A percentile compares a stretch with the other conserved stretches of the same genome.
phyloP scores from a whole-genome alignment of 352 stramenopile genomes.

The Phytopythium delawarense region DNA sequence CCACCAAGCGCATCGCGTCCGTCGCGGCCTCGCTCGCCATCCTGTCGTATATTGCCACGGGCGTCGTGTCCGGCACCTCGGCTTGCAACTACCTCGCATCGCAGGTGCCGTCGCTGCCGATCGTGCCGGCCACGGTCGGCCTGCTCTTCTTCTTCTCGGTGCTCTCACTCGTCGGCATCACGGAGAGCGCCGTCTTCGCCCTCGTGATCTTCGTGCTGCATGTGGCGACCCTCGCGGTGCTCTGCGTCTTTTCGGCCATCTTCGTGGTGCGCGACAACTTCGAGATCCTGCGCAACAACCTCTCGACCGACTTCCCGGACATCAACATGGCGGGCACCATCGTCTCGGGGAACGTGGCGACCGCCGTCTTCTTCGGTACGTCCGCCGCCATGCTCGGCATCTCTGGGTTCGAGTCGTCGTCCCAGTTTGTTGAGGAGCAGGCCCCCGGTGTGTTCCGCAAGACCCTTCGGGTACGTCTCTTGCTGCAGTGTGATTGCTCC shows the following conservation, averaged over 20 bases:
- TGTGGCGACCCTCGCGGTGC: conserved; percentile 73
- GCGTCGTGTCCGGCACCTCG: conserved; percentile 85
- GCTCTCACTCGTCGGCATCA: conserved; percentile 90
- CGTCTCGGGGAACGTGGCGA: conserved; percentile 76
- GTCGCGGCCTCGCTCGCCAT: conserved; percentile 92
- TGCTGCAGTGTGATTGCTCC: conserved; percentile 4
- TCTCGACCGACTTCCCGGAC: conserved; percentile 79
- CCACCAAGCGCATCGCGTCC: conserved; percentile 90
- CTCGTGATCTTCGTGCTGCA: conserved; percentile 91
- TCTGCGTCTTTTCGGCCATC: conserved; percentile 74
- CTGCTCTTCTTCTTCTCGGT: conserved; percentile 91
- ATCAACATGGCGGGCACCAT: conserved; percentile 84
- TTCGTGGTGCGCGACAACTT: conserved; percentile 84
- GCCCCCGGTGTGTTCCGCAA: conserved; percentile 93
- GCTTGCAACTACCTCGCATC: conserved; percentile 85
- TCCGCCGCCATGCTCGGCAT: conserved; percentile 94
- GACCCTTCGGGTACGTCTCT: conserved; percentile 62
- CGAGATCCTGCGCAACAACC: conserved; percentile 77
- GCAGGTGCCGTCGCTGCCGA: conserved; percentile 65
- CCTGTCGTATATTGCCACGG: conserved; percentile 96
- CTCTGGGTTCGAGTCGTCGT: conserved; percentile 93
- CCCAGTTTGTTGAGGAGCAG: conserved; percentile 94
- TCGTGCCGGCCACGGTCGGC: conserved; percentile 75
- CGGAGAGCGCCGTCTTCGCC: conserved; percentile 89
- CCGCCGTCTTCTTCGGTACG: conserved; percentile 90